phyloP scores from a whole-genome alignment of 257 asterid species.

The Voacanga thouarsii region DNA sequence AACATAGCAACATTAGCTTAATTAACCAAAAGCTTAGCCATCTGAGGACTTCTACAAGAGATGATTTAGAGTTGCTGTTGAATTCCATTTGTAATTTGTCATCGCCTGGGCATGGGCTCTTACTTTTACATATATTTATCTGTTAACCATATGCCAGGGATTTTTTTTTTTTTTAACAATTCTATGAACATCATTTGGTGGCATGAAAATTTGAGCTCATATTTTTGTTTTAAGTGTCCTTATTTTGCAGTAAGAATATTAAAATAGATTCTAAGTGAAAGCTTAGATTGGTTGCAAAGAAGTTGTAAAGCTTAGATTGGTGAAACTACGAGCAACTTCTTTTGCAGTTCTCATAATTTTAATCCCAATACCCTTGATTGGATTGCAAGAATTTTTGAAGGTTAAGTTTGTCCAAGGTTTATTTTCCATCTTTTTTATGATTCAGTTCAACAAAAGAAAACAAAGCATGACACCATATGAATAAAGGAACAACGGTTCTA shows the following conservation, averaged over 20 bases:
- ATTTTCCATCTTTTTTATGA: no score
- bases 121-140: background rate
- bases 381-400: no score
- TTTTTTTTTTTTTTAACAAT: background rate
- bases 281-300: no score
- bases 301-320: no score
- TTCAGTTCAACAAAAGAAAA: no score
- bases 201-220: background rate
- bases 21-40: background rate
- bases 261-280: background rate
- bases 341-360: no score
- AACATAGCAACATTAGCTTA: background rate
- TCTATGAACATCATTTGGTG: background rate
- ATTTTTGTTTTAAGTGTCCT: background rate
- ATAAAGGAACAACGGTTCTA: no score
- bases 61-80: background rate
- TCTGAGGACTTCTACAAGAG: background rate
- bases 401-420: no score
- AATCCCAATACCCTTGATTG: no score
- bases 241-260: background rate
- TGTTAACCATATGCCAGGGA: background rate
- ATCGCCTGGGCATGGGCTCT: background rate
- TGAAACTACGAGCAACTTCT: no score
- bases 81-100: background rate
- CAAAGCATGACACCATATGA: no score